Conservation (phyloP, 2,329 filamentous ascomycete genomes). For the Alternaria panax region DNA sequence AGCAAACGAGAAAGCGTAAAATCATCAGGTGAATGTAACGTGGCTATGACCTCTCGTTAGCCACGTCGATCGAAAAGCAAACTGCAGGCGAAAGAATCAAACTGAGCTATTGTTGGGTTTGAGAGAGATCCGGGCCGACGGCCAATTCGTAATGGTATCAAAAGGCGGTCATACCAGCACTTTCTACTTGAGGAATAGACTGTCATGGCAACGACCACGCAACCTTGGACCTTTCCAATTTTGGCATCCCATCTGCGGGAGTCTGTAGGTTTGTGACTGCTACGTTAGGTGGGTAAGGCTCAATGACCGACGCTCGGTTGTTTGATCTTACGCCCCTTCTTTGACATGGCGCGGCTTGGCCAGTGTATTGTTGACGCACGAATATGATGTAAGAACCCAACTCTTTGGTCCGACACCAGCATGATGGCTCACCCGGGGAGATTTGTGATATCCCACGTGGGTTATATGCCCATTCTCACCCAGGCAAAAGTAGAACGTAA, state of each 20-base stretch:
- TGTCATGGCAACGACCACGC: neutral
- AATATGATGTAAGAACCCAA: neutral
- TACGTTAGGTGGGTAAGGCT: neutral
- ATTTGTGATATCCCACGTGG: neutral
- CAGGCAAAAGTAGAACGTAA: neutral
- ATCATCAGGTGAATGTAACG: neutral
- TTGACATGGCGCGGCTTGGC: neutral
- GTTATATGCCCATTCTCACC: neutral
- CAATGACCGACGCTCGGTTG: neutral
- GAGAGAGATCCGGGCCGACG: neutral
- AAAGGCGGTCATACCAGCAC: neutral
- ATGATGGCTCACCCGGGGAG: neutral
- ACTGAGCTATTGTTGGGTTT: neutral
- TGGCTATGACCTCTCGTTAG: neutral
- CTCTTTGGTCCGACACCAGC: neutral
- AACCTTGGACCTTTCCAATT: neutral
- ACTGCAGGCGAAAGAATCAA: neutral
- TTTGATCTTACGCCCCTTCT: neutral
- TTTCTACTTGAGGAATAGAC: neutral
- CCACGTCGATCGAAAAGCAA: neutral
- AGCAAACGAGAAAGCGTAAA: neutral
- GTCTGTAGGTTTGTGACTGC: neutral
- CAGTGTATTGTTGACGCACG: neutral
- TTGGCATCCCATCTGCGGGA: neutral
- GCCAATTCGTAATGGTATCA: neutral